A percentile compares a stretch with the other conserved stretches of the same genome.
Evolutionary conservation across 1,284 basidiomycete genomes (phyloP).

Genomic region (Fomitiporia mediterranea): DNA sequence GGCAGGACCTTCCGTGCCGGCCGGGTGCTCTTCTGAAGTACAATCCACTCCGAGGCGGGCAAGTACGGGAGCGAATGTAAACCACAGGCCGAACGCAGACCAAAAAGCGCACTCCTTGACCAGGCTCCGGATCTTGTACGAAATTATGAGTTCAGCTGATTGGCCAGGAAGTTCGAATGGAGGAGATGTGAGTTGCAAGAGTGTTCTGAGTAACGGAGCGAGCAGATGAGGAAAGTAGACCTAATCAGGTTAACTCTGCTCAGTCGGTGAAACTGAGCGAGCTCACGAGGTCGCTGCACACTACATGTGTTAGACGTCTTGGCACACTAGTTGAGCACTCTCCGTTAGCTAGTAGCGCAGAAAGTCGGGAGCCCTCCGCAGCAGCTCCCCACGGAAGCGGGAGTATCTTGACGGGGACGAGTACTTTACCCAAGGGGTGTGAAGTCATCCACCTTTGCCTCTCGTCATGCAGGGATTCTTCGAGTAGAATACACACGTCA

Average conservation of each 20-base stretch:
- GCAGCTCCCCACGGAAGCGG: slow-evolving; percentile 65
- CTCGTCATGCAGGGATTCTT: slow-evolving; percentile 40
- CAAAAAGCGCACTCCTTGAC: slow-evolving; percentile 77
- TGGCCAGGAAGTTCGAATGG: slow-evolving; percentile 31
- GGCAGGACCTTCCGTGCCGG: neutral
- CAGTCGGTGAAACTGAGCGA: neutral
- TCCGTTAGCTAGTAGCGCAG: slow-evolving; percentile 33
- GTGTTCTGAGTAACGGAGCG: slow-evolving; percentile 62
- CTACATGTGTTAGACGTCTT: slow-evolving; percentile 47
- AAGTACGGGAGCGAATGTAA: slow-evolving; percentile 62
- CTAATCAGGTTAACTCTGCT: slow-evolving; percentile 31
- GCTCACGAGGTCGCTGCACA: slow-evolving; percentile 74
- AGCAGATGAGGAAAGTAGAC: slow-evolving; percentile 75
- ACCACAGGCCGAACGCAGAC: slow-evolving; percentile 81
- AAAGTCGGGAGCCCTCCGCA: slow-evolving; percentile 37
- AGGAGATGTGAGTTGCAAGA: slow-evolving; percentile 59
- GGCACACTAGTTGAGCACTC: neutral
- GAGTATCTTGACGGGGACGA: slow-evolving; percentile 34
- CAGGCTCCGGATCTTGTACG: slow-evolving; percentile 76
- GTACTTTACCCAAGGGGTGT: neutral
- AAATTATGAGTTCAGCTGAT: slow-evolving; percentile 44
- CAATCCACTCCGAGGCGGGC: slow-evolving; percentile 23
- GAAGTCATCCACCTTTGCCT: slow-evolving; percentile 16
- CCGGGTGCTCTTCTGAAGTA: neutral
- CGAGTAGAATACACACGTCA: slow-evolving; percentile 60